Evolutionary conservation across 1,284 basidiomycete species (phyloP).

Genomic region (Austropuccinia psidii): DNA sequence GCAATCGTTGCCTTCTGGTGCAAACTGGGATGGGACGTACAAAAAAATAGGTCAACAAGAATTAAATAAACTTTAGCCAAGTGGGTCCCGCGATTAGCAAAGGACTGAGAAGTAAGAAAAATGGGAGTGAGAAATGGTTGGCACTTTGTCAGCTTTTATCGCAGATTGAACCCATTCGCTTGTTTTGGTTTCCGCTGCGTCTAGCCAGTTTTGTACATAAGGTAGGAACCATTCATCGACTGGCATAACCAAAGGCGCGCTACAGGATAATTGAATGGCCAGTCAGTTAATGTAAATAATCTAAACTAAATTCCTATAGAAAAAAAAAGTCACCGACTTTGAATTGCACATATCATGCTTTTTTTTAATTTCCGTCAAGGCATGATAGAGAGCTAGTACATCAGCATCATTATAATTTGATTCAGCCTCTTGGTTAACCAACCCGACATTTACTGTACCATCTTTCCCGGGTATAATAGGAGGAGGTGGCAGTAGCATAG

Average conservation of each 20-base stretch:
- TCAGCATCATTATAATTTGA: constrained; percentile 19
- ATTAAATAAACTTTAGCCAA: neutral
- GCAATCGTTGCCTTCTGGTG: constrained; percentile 70
- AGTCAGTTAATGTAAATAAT: neutral
- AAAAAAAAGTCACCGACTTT: neutral
- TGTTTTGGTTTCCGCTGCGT: constrained; percentile 83
- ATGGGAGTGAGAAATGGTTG: constrained; percentile 24
- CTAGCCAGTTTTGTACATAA: constrained; percentile 80
- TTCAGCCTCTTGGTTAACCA: neutral
- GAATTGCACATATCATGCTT: constrained; percentile 37
- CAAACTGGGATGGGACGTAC: constrained; percentile 56
- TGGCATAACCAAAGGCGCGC: constrained; percentile 28
- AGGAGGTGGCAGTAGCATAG: constrained; percentile 18
- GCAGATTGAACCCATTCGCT: constrained; percentile 90
- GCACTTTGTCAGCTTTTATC: constrained; percentile 79
- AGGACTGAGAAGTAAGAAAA: neutral
- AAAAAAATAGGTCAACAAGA: neutral
- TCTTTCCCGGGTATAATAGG: neutral
- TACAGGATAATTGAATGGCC: constrained; percentile 13
- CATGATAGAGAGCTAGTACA: constrained; percentile 22
- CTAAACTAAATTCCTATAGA: neutral
- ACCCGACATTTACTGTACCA: neutral
- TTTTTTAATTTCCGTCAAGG: constrained; percentile 29
- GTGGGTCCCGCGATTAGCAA: neutral
- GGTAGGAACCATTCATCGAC: constrained; percentile 67